Base-by-base conservation (phyloP, 805 yeast genomes). In the Candida michaelii region DNA sequence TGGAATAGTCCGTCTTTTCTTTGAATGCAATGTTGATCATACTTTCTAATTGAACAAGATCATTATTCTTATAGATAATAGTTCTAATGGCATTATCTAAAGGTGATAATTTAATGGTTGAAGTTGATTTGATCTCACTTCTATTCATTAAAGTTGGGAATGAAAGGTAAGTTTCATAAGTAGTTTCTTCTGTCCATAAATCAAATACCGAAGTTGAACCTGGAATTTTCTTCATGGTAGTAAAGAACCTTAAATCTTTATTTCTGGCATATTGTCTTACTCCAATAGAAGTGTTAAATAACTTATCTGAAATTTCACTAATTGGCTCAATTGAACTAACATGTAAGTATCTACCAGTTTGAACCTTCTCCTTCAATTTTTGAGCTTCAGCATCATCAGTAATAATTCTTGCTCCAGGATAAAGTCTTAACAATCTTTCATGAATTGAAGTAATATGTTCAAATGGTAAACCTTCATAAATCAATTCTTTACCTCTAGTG, bases 81-180 rank as follows among this genome's bases (percentile, higher is more conserved):
- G 87, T 72, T 50, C 85, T 73, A 43, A 84, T 69, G 0, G 96
- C 96, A 63, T 85, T 89, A 52, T 86, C 85, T 45, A 88, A 69
- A 11, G 97, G 97, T n/a, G 95, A 85, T 36, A 87, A 63, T 52
- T 76, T 82, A 17, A 74, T 71, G 5, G 71, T 69, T 7, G 59
- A 62, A 8, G 75, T 66, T 3, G 56, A 45, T 47, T 74, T 75
- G 50, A 89, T 77, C 56, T 85, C 93, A 51, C 89, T 79, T 62
- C 95, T 74, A 58, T 88, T 85, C 85, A 88, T 85, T 60, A 89
- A 74, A 0, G 95, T 84, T 18, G 97, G 97, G 81, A 89, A 89
- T 6, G 88, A 75, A 42, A 84, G 74, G 36, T 60, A 68, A 0
- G 96, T 85, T 49, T 81, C 87, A 66, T 80, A 89, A 1, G 86